Evolutionary conservation across 352 stramenopile genomes (phyloP).

Genomic region (Saprolegnia parasitica): DNA sequence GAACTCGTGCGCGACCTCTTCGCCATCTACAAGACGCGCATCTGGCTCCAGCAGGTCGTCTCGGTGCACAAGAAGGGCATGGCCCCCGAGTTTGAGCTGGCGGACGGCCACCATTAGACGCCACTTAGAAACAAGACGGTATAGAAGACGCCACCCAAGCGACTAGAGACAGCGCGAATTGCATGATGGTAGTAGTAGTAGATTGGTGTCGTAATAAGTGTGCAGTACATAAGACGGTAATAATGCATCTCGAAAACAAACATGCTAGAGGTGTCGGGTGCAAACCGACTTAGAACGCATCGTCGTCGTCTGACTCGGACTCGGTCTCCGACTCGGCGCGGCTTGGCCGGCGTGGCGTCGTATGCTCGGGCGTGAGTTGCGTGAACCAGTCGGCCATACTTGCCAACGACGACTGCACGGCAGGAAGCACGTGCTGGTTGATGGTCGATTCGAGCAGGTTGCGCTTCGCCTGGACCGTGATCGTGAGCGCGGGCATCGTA

Average conservation of each 20-base stretch:
- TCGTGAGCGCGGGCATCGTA: neutral
- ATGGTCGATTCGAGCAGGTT: neutral
- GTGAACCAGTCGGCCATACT: neutral
- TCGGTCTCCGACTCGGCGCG: slow-evolving; percentile 19
- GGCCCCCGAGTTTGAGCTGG: slow-evolving; percentile 3
- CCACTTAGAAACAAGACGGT: neutral
- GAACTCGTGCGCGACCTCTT: slow-evolving; percentile 87
- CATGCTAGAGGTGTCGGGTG: too few species aligned
- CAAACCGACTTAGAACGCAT: neutral
- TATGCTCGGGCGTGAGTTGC: neutral
- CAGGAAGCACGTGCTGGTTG: neutral
- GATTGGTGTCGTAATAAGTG: neutral
- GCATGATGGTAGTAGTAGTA: neutral
- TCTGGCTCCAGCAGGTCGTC: slow-evolving; percentile 84
- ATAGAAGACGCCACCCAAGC: slow-evolving; percentile 2
- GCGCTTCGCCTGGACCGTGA: neutral
- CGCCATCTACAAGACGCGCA: slow-evolving; percentile 88
- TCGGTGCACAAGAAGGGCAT: slow-evolving; percentile 22
- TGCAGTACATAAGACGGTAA: slow-evolving; percentile 3
- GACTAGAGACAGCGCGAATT: too few species aligned
- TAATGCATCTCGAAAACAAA: neutral
- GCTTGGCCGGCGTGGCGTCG: neutral
- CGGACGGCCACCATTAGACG: slow-evolving; percentile 20
- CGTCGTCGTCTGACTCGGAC: slow-evolving; percentile 24
- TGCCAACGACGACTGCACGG: neutral